Evolutionary conservation across 2,329 filamentous ascomycete genomes (phyloP).

Genomic region (Paramyrothecium sp.): DNA sequence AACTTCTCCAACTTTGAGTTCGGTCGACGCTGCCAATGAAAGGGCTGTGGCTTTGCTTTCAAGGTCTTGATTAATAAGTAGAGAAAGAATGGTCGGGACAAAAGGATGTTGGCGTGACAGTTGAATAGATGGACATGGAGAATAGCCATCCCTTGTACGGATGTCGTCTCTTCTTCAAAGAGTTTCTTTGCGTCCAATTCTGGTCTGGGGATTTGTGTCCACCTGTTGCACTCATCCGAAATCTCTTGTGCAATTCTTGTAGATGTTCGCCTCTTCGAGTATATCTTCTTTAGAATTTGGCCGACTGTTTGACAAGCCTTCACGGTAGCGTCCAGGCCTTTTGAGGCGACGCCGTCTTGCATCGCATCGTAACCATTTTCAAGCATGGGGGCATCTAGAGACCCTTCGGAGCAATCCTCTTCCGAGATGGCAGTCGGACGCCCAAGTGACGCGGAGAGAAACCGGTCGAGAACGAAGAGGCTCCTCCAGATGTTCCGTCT

Average conservation of each 20-base stretch:
- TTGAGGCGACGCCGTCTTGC: slow-evolving; percentile 4
- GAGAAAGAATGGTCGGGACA: slow-evolving; percentile 64
- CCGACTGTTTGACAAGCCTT: slow-evolving; percentile 58
- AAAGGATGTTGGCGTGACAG: slow-evolving; percentile 60
- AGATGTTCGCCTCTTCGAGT: slow-evolving; percentile 58
- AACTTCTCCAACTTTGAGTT: slow-evolving; percentile 40
- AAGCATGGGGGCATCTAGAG: slow-evolving; percentile 28
- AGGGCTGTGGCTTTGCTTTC: slow-evolving; percentile 1
- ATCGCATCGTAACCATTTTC: background rate
- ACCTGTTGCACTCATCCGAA: slow-evolving; percentile 27
- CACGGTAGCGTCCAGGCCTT: slow-evolving; percentile 53
- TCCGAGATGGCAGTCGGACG: slow-evolving; percentile 61
- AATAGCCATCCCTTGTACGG: slow-evolving; percentile 53
- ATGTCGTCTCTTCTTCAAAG: slow-evolving; percentile 2
- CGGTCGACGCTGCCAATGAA: background rate
- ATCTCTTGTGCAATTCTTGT: slow-evolving; percentile 57
- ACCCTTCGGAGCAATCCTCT: slow-evolving; percentile 57
- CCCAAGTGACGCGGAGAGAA: slow-evolving; percentile 61
- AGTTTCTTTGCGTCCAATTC: slow-evolving; percentile 43
- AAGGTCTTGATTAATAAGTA: slow-evolving; percentile 48
- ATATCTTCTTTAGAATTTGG: slow-evolving; percentile 56
- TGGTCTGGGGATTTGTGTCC: slow-evolving; percentile 33
- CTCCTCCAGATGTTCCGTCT: slow-evolving; percentile 63
- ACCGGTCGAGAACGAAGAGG: slow-evolving; percentile 63
- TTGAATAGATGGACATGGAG: slow-evolving; percentile 62